Evolutionary conservation across 176 grass and related monocot genomes (phyloP).

Genomic region (Paspalum vaginatum): DNA sequence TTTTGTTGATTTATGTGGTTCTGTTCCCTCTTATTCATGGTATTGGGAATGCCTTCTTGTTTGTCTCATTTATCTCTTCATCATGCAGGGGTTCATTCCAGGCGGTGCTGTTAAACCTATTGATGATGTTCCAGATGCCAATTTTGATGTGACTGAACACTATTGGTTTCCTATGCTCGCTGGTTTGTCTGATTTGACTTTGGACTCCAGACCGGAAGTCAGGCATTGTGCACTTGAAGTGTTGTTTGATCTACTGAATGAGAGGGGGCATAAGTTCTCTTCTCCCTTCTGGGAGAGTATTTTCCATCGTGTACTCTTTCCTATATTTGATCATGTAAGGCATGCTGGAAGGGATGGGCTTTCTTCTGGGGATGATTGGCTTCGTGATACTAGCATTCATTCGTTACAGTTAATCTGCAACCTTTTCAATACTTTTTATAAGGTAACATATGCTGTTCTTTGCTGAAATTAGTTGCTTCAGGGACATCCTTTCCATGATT

Average conservation of each 20-base stretch:
- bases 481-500: slow-evolving; percentile 8
- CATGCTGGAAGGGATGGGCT: slow-evolving; percentile 92
- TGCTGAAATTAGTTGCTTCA: slow-evolving; percentile 27
- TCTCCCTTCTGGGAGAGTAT: slow-evolving; percentile 99
- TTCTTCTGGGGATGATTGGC: slow-evolving; percentile 85
- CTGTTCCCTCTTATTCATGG: background rate
- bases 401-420: slow-evolving; percentile 98
- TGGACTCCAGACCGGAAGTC: slow-evolving; percentile 93
- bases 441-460: slow-evolving; percentile 50
- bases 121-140: slow-evolving; percentile 62
- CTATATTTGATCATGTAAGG: slow-evolving; percentile 98
- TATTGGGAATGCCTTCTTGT: slow-evolving; percentile 33
- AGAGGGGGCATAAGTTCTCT: slow-evolving; percentile 98
- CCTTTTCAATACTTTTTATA: slow-evolving; percentile 98
- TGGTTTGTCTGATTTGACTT: slow-evolving; percentile 96
- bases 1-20: slow-evolving; percentile 17
- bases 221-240: slow-evolving; percentile 97
- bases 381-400: slow-evolving; percentile 98
- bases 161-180: slow-evolving; percentile 99
- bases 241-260: slow-evolving; percentile 97
- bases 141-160: slow-evolving; percentile 93
- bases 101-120: slow-evolving; percentile 88
- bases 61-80: slow-evolving; percentile 27
- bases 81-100: slow-evolving; percentile 85
- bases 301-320: slow-evolving; percentile 95